These are phyloP conservation scores for Puccinia coronata DNA, from an alignment of 1,284 basidiomycete species.

Conservation along the genomic window DNA sequence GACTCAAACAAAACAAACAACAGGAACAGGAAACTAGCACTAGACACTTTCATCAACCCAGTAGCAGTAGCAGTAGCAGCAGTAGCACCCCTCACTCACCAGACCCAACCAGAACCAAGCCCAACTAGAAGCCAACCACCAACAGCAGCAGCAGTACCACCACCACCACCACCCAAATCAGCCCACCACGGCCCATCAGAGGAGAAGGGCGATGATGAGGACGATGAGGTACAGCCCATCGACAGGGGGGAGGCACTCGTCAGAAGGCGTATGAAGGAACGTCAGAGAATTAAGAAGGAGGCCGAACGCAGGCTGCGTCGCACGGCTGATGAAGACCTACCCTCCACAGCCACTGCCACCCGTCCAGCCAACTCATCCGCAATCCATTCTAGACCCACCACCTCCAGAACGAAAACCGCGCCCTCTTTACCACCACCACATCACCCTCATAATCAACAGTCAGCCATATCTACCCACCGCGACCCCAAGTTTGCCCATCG, in stretches of 20 bases:
- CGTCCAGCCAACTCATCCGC: constrained; percentile 15
- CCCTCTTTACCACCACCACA: constrained; percentile 12
- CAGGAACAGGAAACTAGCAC: neutral
- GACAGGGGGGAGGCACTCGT: constrained; percentile 66
- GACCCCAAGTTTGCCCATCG: neutral
- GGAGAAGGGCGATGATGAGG: constrained; percentile 55
- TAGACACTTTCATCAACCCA: constrained; percentile 25
- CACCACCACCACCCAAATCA: constrained; percentile 43
- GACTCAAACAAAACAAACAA: neutral
- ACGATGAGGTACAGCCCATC: constrained; percentile 62
- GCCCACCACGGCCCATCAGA: neutral
- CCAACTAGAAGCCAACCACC: neutral
- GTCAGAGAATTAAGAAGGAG: constrained; percentile 58
- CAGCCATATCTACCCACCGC: neutral
- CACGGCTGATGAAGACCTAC: constrained; percentile 41
- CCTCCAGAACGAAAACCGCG: constrained; percentile 30
- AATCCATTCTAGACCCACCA: constrained; percentile 24
- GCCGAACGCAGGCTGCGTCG: constrained; percentile 41
- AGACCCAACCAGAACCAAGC: constrained; percentile 3
- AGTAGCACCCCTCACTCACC: no score
- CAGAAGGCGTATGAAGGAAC: constrained; percentile 62
- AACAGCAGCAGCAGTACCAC: constrained; percentile 18
- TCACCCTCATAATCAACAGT: neutral
- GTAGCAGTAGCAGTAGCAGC: no score
- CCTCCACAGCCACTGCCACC: constrained; percentile 7